These are phyloP conservation scores for Zarea fungicola DNA, from an alignment of 2,329 filamentous ascomycete genomes.

Conservation along the genomic window DNA sequence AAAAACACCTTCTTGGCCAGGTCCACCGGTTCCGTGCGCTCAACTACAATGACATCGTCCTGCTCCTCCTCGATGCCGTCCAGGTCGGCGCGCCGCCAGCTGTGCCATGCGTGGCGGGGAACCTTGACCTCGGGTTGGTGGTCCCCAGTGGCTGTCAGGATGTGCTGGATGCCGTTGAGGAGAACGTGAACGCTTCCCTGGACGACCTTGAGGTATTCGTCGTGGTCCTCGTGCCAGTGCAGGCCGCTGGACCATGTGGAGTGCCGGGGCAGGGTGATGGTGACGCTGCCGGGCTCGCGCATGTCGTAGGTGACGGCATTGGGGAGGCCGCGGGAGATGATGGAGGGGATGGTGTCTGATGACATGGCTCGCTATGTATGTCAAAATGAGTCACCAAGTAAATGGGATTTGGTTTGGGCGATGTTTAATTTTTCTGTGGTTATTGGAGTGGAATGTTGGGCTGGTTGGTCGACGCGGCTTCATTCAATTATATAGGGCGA, in stretches of 20 bases:
- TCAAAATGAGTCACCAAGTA: too few species aligned
- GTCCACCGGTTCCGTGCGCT: conserved; percentile 37
- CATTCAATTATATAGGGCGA: too few species aligned
- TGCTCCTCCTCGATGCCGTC: too few species aligned
- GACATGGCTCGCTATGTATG: too few species aligned
- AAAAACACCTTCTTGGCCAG: conserved; percentile 44
- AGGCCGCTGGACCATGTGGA: conserved; percentile 44
- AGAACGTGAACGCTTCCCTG: conserved; percentile 29
- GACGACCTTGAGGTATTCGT: conserved; percentile 40
- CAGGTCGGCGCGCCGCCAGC: conserved; percentile 38
- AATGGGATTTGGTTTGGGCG: not conserved
- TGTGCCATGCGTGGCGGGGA: conserved; percentile 33
- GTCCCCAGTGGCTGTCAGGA: conserved; percentile 18
- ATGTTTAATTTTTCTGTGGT: not conserved
- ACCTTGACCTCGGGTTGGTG: conserved; percentile 29
- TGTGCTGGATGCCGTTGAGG: conserved; percentile 15
- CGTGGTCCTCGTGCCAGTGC: conserved; percentile 45
- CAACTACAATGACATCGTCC: conserved; percentile 25
- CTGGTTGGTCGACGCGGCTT: too few species aligned
- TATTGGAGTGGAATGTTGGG: too few species aligned
- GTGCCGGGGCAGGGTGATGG: conserved; percentile 35
- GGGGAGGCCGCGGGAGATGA: not conserved
- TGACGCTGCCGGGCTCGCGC: conserved; percentile 30
- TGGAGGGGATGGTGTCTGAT: not conserved
- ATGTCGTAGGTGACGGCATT: conserved; percentile 26